Base-by-base conservation (phyloP, 305 asterid genomes). In the Petunia hybrid region DNA sequence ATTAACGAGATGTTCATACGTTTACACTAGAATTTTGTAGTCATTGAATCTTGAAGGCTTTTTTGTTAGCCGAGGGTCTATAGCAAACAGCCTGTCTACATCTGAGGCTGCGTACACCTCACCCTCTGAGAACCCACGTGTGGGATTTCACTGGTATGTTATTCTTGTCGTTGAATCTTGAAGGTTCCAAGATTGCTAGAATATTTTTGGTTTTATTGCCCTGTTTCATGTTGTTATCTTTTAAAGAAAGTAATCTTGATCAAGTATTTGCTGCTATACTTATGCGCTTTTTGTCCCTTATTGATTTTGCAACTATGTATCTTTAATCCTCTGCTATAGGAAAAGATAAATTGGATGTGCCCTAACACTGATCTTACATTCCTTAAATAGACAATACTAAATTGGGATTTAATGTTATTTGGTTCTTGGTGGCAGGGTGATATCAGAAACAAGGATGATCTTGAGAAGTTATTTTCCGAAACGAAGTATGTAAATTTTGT, bases 381-480 rank as follows among this genome's bases (percentile, higher is more conserved):
- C 8, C 55, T 41, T 4, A 2, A 10, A 46, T 70, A 5, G 8
- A 70, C 31, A 46, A 46, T 46, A 10, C 43, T 70, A 46, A 36
- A 46, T 46, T 70, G 46, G 46, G 8, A 73, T 51, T 51, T 73
- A 8, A 73, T 3, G 46, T 51, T 35, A 6, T 56, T 57, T 35
- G n/a, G 36, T 84, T 62, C 69, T 48, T 78, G 59, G 5, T 78
- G 38, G 91, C 93, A 95, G 99, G 98, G 99, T 40, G 99, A 95
- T 87, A 91, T 94, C 80, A 91, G 99, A 82, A 92, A 91, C 61
- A 82, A 78, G 87, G 93, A 92, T 70, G 98, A 95, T 86, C 86
- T 94, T 97, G 98, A 95, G 89, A 88, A 81, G 43, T 70, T 94
- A 61, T 94, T 95, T 85, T 91, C 98, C 14, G 55, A 86, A 76